Evolutionary conservation across 495 filamentous ascomycete genomes (phyloP).

Genomic region (Platismatia glauca): DNA sequence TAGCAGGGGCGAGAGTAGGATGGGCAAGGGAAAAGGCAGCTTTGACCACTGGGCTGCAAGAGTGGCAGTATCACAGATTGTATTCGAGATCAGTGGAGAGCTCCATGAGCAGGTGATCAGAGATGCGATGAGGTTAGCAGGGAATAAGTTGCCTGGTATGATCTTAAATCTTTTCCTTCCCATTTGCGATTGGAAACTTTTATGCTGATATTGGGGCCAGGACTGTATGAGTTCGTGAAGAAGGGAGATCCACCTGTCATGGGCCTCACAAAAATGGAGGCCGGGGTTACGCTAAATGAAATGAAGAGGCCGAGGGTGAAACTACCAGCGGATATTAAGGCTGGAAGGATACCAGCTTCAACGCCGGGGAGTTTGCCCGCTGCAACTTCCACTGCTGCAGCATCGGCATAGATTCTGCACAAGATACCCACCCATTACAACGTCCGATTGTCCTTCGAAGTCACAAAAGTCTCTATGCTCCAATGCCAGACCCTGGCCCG

Average conservation of each 20-base stretch:
- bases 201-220: slow-evolving; percentile 36
- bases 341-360: slow-evolving; percentile 18
- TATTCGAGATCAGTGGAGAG: slow-evolving; percentile 86
- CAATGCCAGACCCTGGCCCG: slow-evolving; percentile 48
- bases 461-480: slow-evolving; percentile 34
- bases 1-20: slow-evolving; percentile 86
- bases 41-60: slow-evolving; percentile 95
- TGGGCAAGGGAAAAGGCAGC: slow-evolving; percentile 97
- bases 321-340: slow-evolving; percentile 43
- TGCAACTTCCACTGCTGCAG: slow-evolving; percentile 4
- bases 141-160: slow-evolving; percentile 89
- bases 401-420: slow-evolving; percentile 9
- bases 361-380: slow-evolving; percentile 10
- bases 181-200: background rate
- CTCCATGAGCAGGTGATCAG: slow-evolving; percentile 89
- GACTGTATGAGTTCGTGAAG: slow-evolving; percentile 85
- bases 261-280: slow-evolving; percentile 80
- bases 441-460: slow-evolving; percentile 10
- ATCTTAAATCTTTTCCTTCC: slow-evolving; percentile 15
- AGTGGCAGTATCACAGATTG: slow-evolving; percentile 74
- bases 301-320: slow-evolving; percentile 67
- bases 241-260: slow-evolving; percentile 88
- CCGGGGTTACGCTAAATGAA: slow-evolving; percentile 70
- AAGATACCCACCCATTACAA: slow-evolving; percentile 12
- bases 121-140: slow-evolving; percentile 90